phyloP scores from a whole-genome alignment of 2,329 filamentous ascomycete species.

The Botrytis hyacinthi region DNA sequence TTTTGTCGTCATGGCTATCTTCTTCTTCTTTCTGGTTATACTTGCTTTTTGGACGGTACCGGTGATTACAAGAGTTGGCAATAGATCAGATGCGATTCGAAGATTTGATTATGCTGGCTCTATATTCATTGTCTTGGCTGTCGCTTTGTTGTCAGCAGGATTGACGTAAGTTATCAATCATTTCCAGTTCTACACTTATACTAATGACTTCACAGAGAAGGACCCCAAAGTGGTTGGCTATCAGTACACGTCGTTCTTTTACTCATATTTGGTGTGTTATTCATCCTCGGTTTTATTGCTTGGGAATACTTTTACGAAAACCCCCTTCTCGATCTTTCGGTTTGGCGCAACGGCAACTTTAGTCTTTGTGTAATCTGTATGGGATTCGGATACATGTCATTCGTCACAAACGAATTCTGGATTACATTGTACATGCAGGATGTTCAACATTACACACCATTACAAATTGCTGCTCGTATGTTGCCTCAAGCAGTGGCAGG shows the following conservation, averaged over 20 bases:
- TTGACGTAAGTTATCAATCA: slow-evolving; percentile 30
- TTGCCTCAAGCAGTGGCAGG: slow-evolving; percentile 65
- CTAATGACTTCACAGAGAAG: slow-evolving; percentile 28
- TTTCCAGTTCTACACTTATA: not conserved
- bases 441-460: slow-evolving; percentile 50
- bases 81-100: slow-evolving; percentile 15
- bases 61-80: slow-evolving; percentile 46
- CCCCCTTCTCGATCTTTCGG: slow-evolving; percentile 54
- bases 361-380: slow-evolving; percentile 50
- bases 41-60: slow-evolving; percentile 62
- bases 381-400: slow-evolving; percentile 61
- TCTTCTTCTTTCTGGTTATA: slow-evolving; percentile 59
- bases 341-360: slow-evolving; percentile 63
- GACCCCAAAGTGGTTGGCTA: slow-evolving; percentile 57
- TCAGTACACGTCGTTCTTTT: slow-evolving; percentile 61
- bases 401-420: slow-evolving; percentile 61
- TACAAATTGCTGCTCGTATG: slow-evolving; percentile 55
- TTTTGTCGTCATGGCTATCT: slow-evolving; percentile 61
- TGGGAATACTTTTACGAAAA: slow-evolving; percentile 57
- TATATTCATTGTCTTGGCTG: slow-evolving; percentile 27
- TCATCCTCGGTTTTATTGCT: slow-evolving; percentile 56
- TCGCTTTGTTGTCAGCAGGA: slow-evolving; percentile 29
- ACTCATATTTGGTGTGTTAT: slow-evolving; percentile 55
- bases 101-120: slow-evolving; percentile 34
- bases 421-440: slow-evolving; percentile 64